Percentiles rank a stretch among this genome's conserved stretches.
These are phyloP conservation scores for Pyrenophora teres DNA, from an alignment of 2,329 filamentous ascomycete species.

Conservation along the genomic window DNA sequence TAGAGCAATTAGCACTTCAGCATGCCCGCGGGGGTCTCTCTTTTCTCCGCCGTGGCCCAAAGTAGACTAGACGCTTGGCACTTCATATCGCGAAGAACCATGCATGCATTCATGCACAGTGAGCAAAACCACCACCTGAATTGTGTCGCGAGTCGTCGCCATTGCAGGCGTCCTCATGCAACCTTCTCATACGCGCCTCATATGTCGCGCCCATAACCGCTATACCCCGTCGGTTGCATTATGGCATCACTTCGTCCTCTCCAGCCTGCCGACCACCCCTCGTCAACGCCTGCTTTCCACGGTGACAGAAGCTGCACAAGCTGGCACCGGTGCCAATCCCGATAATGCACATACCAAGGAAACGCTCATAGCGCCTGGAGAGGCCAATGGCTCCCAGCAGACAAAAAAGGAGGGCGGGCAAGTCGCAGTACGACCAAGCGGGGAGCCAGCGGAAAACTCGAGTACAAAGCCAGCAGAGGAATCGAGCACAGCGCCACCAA, in stretches of 20 bases:
- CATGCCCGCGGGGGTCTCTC: constrained; percentile 23
- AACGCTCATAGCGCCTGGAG: too few species aligned
- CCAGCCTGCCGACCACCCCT: constrained; percentile 12
- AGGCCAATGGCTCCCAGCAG: background rate
- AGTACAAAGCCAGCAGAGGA: background rate
- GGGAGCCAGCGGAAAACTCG: background rate
- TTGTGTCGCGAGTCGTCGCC: constrained; percentile 5
- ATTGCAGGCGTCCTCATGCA: constrained; percentile 33
- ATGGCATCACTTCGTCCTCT: constrained; percentile 42
- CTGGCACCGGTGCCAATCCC: background rate
- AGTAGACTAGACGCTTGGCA: constrained; percentile 27
- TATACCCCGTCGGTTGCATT: constrained; percentile 39
- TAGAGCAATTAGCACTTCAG: constrained; percentile 10
- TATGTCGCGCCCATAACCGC: constrained; percentile 41
- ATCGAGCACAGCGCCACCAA: background rate
- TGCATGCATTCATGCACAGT: constrained; percentile 2
- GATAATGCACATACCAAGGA: background rate
- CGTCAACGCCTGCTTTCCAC: constrained; percentile 28
- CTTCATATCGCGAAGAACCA: background rate
- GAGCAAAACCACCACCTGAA: background rate
- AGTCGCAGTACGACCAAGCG: background rate
- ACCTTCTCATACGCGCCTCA: constrained; percentile 25
- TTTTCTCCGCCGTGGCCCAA: constrained; percentile 11
- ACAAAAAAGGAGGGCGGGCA: background rate
- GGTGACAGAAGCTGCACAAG: constrained; percentile 11